Conservation (phyloP, 106 monocot genomes). For the Dioscorea alata region DNA sequence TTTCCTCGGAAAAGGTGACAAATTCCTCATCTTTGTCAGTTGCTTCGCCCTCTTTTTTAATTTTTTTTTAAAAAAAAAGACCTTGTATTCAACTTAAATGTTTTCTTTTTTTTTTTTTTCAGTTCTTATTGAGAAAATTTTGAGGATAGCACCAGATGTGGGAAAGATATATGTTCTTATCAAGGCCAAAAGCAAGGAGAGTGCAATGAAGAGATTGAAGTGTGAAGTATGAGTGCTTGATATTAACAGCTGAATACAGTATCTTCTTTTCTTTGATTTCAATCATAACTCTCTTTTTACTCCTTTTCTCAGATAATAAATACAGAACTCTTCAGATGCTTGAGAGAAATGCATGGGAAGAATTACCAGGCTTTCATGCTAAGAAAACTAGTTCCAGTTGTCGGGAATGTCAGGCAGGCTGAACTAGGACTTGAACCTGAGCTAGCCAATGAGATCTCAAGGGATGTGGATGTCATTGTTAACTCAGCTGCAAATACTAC, state of each 20-base stretch:
- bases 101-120: constrained; percentile 1
- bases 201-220: constrained; percentile 55
- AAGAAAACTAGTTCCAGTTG: constrained; percentile 72
- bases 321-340: constrained; percentile 54
- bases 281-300: background rate
- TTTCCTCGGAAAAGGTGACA: constrained; percentile 89
- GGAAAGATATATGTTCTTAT: constrained; percentile 79
- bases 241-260: background rate
- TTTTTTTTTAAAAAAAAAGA: background rate
- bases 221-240: constrained; percentile 49
- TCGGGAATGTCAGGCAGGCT: constrained; percentile 59
- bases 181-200: constrained; percentile 66
- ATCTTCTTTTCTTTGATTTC: background rate
- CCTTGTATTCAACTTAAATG: background rate
- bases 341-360: constrained; percentile 63
- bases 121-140: constrained; percentile 97
- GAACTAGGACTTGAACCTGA: constrained; percentile 56
- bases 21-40: too few species aligned
- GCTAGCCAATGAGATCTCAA: constrained; percentile 46
- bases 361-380: constrained; percentile 54
- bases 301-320: constrained; percentile 43
- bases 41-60: background rate
- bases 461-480: constrained; percentile 69
- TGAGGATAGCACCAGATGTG: constrained; percentile 61
- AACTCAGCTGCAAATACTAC: constrained; percentile 95